These are phyloP conservation scores for Dendrobium catenatum DNA, from an alignment of 106 monocot genomes.

Conservation along the genomic window DNA sequence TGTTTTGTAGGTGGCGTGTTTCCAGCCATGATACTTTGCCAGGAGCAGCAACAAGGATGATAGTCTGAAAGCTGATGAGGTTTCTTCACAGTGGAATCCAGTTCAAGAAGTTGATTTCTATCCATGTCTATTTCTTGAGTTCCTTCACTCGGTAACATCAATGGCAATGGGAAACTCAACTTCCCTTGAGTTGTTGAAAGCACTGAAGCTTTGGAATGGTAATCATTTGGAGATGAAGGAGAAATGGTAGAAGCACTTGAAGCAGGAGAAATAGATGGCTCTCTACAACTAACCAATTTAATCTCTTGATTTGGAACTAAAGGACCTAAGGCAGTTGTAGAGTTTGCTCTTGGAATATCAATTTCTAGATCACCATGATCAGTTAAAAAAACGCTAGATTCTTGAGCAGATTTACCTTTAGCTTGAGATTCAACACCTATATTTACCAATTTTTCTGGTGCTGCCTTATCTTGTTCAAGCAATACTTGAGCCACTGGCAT, in stretches of 20 bases:
- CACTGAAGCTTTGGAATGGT: constrained; percentile 6
- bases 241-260: constrained; percentile 42
- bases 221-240: constrained; percentile 18
- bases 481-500: background rate
- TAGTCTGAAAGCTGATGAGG: constrained; percentile 1
- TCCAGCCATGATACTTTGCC: constrained; percentile 1
- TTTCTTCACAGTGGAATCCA: background rate
- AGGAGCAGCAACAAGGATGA: constrained; percentile 34
- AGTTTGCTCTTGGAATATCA: constrained; percentile 42
- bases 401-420: constrained; percentile 13
- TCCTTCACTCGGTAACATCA: background rate
- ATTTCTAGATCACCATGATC: constrained; percentile 21
- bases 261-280: constrained; percentile 29
- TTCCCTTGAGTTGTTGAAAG: constrained; percentile 6
- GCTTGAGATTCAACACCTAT: background rate
- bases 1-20: background rate
- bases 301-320: constrained; percentile 8
- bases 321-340: constrained; percentile 33
- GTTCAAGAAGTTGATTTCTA: background rate
- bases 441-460: background rate
- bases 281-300: constrained; percentile 19
- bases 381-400: constrained; percentile 39
- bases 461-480: background rate
- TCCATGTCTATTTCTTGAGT: constrained; percentile 4
- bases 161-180: background rate